Base-by-base conservation (phyloP, 2,329 filamentous ascomycete species). In the Epichloe sibirici region DNA sequence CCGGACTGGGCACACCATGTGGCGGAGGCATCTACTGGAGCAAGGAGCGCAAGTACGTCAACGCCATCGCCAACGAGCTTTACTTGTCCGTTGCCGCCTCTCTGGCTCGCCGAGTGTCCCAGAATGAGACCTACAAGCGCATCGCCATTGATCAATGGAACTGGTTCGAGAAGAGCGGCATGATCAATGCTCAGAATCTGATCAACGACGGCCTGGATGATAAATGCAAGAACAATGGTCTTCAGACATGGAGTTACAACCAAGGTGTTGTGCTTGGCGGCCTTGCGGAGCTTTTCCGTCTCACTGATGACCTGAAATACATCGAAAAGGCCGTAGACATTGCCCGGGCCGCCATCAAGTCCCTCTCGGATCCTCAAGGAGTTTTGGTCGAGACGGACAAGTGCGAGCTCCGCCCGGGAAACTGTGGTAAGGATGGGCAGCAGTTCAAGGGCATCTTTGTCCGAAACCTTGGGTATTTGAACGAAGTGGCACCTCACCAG, bases 401-500 rank as follows among this genome's bases (percentile, higher is more conserved):
- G 38, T 71, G 68, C 53, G 68, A 70, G 55, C 60, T 63, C 17
- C 53, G 57, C 13, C 49, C 57, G 8, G 64, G 64, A 42, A 58
- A 69, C 57, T 78, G 73, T 51, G 71, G 69, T 11, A 63, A 61
- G 17, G 76, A 82, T 54, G 76, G 72, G 1, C 73, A 78, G 37
- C 81, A 86, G 60, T 89, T 88, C 74, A 88, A 89, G 66, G 85
- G 85, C 3, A 72, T 88, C 38, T 86, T 88, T 57, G 73, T 79
- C 15, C 75, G 83, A 21, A 86, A 86, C 61, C 67, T 89, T 21
- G 72, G 74, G 37, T 75, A 77, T 51, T 65, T 89, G 37, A 71
- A 84, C 23, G 61, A 67, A 1, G 75, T 66, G 3, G 74, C 73
- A 1, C 76, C 77, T 0, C 68, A 76, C 39, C 63, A 70, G 3